Conservation (phyloP, 2,329 filamentous ascomycete species). For the Verticillium nubilum region DNA sequence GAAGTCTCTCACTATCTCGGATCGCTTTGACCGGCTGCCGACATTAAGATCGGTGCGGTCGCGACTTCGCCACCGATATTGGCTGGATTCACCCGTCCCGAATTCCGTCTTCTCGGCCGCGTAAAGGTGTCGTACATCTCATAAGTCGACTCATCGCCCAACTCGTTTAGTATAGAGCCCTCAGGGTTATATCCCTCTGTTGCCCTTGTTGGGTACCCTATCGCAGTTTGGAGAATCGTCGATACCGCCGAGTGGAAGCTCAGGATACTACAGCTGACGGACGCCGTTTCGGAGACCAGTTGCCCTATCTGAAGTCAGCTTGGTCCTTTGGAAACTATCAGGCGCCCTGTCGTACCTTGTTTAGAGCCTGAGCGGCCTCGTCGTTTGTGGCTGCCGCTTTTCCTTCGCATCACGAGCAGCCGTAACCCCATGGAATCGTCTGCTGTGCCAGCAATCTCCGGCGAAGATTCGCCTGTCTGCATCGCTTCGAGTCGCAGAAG, state of each 20-base stretch:
- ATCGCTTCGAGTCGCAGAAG: background rate
- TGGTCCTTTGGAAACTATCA: too few relatives aligned
- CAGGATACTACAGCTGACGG: background rate
- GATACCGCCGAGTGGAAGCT: background rate
- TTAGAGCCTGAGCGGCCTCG: background rate
- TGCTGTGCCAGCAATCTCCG: background rate
- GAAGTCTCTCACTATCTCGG: too few relatives aligned
- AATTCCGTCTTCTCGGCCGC: background rate
- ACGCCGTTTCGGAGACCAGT: background rate
- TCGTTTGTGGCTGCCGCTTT: background rate
- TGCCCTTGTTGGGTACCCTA: too few relatives aligned
- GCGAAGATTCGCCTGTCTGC: background rate
- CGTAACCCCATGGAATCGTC: background rate
- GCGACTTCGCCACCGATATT: too few relatives aligned
- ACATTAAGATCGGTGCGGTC: too few relatives aligned
- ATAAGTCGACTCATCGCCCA: background rate
- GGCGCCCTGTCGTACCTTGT: background rate
- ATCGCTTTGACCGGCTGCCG: too few relatives aligned
- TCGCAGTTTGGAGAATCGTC: background rate
- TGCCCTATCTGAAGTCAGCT: background rate
- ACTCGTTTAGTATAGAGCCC: background rate
- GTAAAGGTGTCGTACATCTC: background rate
- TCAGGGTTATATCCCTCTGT: background rate
- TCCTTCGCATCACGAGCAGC: background rate
- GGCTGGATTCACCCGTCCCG: too few relatives aligned